Evolutionary conservation across 192 early-diverging fungal genomes (phyloP), one percentile per base, ranked within the genome.

Genomic region (Coemansia interrupta): DNA sequence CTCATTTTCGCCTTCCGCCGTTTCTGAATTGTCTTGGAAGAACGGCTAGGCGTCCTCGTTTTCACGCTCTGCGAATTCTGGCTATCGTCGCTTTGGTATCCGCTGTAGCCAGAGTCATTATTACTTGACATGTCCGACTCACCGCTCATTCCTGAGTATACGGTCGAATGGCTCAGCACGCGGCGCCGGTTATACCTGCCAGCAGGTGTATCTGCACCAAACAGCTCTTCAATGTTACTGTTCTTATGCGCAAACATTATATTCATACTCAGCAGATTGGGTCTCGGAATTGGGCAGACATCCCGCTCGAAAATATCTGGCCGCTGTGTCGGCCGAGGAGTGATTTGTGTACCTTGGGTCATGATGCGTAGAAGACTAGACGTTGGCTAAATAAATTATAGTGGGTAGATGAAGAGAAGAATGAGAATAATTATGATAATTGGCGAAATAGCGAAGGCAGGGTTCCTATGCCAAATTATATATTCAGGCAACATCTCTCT

Each of bases 111-210:
- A 4, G 19, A 18, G 12, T 41, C 22, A 11, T 24, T 44, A 19
- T 26, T n/a, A 5, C 23, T 17, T 20, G 28, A 18, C 8, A 20
- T 12, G 17, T 53, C 32, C 3, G 18, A 12, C 9, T 9, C 32
- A n/a, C 3, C 12, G 18, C 18, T 30, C 32, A 39, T 53, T 38
- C 51, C 51, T 0, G 51, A 38, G 32, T 53, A 53, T 18, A 20
- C 51, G 6, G 51, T 53, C 1, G 51, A 28, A n/a, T 53, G 26
- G 18, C 51, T 53, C 28, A 39, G 18, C 14, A 53, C 51, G 30
- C 51, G 51, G 13, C 51, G 51, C 18, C 51, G 26, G 17, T 53
- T 53, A 20, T 53, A 53, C 51, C 51, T 53, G 51, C 51, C 51
- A 20, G 32, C 51, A 39, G 51, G 51, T 10, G 51, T 53, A 38